Base-by-base conservation (phyloP, 2,329 filamentous ascomycete species). In the Sarocladium kiliense region DNA sequence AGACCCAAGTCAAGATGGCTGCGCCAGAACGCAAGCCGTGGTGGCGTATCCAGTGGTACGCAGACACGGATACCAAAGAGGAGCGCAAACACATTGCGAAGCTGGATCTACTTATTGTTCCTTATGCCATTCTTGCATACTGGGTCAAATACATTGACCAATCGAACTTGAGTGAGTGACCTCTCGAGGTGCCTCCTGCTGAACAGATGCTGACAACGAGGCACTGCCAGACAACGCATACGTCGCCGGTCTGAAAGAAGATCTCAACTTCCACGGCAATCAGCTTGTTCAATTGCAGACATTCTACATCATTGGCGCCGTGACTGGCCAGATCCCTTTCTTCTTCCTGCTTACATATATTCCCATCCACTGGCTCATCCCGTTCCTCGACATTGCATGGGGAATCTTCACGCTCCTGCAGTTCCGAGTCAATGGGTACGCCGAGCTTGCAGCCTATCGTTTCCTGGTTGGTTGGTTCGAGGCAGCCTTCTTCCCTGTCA, bases 401-500 rank as follows among this genome's bases (percentile, higher is more conserved):
- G 79, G 79, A 0, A 64, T 82, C 16, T 79, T 84, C 57, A 84
- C 80, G 0, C 69, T 85, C 9, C 66, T 82, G 2, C 79, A 82
- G 56, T 82, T 76, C 54, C 74, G 79, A 4, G 74, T 74, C 1
- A 66, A 71, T 2, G 68, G 71, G 2, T 81, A 74, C 58, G 71
- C 73, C 0, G 79, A 83, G 53, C 56, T 82, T 9, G 74, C 74
- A 45, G 76, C 76, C 0, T 80, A 80, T 62, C 71, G 80, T 2
- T 83, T 84, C 55, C 58, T 82, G 1, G 75, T 82, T 2, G 78
- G 78, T 0, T 74, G 74, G 63, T 81, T 82, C 56, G 79, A 82
- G 63, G 68, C 70, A 2, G 66, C 71, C 0, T 71, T 72, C 49
- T 75, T 75, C 57, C 65, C 73, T 0, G 63, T 70, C 0, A 71